Conservation (phyloP, 2,329 filamentous ascomycete species). For the Sporothrix pseudoabietina region DNA sequence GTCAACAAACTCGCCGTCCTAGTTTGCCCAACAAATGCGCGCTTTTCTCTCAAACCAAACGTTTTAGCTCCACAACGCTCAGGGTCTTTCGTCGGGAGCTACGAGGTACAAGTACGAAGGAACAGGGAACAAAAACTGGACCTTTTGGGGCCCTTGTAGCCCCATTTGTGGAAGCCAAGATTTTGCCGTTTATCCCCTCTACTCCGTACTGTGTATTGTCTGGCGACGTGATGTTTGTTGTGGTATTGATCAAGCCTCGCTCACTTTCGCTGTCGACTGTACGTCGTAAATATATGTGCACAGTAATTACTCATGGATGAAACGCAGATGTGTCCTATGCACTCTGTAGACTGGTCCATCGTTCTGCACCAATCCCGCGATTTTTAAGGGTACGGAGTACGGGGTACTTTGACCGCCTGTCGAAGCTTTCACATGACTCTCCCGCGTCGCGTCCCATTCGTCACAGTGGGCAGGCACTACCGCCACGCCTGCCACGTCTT, state of each 20-base stretch:
- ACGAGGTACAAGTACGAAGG: background rate
- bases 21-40: conserved; percentile 7
- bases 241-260: background rate
- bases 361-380: background rate
- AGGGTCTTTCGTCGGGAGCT: background rate
- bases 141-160: background rate
- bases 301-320: background rate
- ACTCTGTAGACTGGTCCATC: background rate
- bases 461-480: conserved; percentile 9
- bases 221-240: background rate
- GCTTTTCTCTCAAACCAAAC: background rate
- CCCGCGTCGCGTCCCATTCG: conserved; percentile 23
- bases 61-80: background rate
- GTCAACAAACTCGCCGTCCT: background rate
- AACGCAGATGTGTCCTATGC: background rate
- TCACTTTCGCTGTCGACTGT: background rate
- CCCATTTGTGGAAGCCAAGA: background rate
- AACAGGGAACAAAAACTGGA: conserved; percentile 9
- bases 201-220: background rate
- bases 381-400: background rate
- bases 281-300: background rate
- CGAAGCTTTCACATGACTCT: conserved; percentile 26
- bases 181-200: background rate
- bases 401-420: background rate
- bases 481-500: conserved; percentile 1